Percentiles rank a stretch among this genome's conserved stretches.
Conservation (phyloP, 148 eudicot species). For the Vaccinium myrtillus region DNA sequence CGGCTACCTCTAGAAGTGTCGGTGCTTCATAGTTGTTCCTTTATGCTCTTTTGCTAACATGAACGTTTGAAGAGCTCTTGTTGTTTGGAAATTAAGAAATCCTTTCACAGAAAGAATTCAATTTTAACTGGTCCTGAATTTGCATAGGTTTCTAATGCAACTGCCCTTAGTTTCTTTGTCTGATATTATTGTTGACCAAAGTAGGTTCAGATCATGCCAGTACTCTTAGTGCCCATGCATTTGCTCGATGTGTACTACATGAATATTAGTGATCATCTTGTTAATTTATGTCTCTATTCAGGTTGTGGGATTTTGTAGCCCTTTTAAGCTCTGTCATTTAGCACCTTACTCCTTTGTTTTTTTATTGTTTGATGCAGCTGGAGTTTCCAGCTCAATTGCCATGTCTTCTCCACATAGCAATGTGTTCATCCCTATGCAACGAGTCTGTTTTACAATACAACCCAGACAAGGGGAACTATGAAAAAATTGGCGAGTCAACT, state of each 20-base stretch:
- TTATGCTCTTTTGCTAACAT: not conserved
- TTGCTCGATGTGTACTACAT: not conserved
- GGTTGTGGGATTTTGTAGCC: not conserved
- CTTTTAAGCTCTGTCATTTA: not conserved
- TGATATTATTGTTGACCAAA: constrained; percentile 10
- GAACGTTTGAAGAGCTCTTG: constrained; percentile 4
- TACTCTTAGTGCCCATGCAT: too few species aligned
- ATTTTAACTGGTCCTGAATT: constrained; percentile 1
- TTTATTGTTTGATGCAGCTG: constrained; percentile 53
- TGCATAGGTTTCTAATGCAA: not conserved
- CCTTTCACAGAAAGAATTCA: not conserved
- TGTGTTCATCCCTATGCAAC: constrained; percentile 98
- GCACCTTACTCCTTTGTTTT: not conserved
- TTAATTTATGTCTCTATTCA: not conserved
- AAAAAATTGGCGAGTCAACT: constrained; percentile 97
- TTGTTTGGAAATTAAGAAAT: not conserved
- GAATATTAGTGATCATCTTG: not conserved
- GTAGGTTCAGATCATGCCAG: not conserved
- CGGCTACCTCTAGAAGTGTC: too few species aligned
- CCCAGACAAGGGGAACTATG: constrained; percentile 89
- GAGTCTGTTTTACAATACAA: constrained; percentile 93
- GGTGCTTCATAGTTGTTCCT: not conserved
- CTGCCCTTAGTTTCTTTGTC: constrained; percentile 1
- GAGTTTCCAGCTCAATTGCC: constrained; percentile 90
- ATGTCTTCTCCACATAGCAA: constrained; percentile 94